Evolutionary conservation across 331 rosid species (phyloP).

Genomic region (Quercus lobata): DNA sequence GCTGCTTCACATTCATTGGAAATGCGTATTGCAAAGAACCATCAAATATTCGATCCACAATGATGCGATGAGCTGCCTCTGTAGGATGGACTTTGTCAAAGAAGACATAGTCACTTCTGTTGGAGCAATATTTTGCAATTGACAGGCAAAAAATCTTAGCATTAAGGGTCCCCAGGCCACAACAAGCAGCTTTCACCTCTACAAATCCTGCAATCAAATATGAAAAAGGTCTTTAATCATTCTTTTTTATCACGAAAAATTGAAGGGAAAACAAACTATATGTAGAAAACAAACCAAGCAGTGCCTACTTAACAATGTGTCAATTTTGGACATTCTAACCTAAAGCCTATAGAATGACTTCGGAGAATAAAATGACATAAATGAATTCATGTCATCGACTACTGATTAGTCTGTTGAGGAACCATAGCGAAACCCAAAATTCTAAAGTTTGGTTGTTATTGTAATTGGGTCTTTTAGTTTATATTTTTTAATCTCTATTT

Average conservation of each 20-base stretch:
- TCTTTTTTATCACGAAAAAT: not conserved
- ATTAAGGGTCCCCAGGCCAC: slow-evolving; percentile 63
- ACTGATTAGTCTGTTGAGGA: too few relatives aligned
- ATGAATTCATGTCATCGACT: too few relatives aligned
- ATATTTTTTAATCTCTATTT: too few relatives aligned
- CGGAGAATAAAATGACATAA: too few relatives aligned
- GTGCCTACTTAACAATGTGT: too few relatives aligned
- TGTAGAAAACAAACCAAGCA: not conserved
- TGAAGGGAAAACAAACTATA: not conserved
- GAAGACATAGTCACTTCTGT: slow-evolving; percentile 62
- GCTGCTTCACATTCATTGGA: slow-evolving; percentile 61
- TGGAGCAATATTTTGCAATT: slow-evolving; percentile 48
- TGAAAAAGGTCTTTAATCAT: not conserved
- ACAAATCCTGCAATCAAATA: slow-evolving; percentile 49
- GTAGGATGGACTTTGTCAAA: slow-evolving; percentile 83
- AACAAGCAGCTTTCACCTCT: slow-evolving; percentile 63
- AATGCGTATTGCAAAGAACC: slow-evolving; percentile 50
- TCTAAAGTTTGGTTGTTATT: too few relatives aligned
- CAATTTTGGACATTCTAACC: too few relatives aligned
- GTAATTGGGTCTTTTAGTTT: too few relatives aligned
- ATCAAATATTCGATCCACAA: slow-evolving; percentile 42
- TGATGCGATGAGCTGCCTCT: slow-evolving; percentile 46
- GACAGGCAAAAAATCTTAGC: slow-evolving; percentile 59
- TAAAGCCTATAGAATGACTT: too few relatives aligned
- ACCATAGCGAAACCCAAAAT: too few relatives aligned